phyloP scores from a whole-genome alignment of 345 rosid genomes.

The Hypericum androsaemum region DNA sequence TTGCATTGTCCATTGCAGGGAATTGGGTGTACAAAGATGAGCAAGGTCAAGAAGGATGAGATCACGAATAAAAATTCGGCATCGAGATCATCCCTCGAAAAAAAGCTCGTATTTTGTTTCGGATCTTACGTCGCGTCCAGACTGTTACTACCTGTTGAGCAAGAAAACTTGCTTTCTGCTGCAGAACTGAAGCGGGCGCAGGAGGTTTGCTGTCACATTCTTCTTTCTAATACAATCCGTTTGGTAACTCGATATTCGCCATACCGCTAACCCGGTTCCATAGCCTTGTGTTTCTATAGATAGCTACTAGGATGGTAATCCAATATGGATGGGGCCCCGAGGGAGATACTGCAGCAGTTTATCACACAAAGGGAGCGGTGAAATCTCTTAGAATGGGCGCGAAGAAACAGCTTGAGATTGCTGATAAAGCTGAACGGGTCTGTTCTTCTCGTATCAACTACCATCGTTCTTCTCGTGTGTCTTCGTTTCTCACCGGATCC shows the following conservation, averaged over 20 bases:
- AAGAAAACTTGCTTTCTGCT: slow-evolving; percentile 76
- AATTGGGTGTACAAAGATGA: slow-evolving; percentile 87
- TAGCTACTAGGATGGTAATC: slow-evolving; percentile 93
- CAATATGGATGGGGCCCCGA: slow-evolving; percentile 98
- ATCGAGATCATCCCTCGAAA: slow-evolving; percentile 90
- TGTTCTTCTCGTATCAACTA: slow-evolving; percentile 9
- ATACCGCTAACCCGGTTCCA: slow-evolving; percentile 15
- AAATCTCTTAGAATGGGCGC: slow-evolving; percentile 83
- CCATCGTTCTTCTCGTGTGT: slow-evolving; percentile 1
- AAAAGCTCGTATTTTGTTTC: slow-evolving; percentile 90
- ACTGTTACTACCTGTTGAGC: slow-evolving; percentile 72
- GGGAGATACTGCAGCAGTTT: slow-evolving; percentile 56
- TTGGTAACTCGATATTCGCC: not conserved
- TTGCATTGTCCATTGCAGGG: too few species aligned
- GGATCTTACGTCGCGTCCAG: slow-evolving; percentile 85
- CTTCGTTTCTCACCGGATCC: not conserved
- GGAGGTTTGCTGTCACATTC: slow-evolving; percentile 42
- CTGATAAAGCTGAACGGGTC: slow-evolving; percentile 84
- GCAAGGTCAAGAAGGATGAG: slow-evolving; percentile 58
- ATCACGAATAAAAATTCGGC: slow-evolving; percentile 54
- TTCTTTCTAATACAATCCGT: not conserved
- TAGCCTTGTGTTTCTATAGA: slow-evolving; percentile 37
- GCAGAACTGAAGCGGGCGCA: slow-evolving; percentile 75
- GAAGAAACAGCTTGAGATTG: slow-evolving; percentile 74
- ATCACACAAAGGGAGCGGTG: slow-evolving; percentile 31